A percentile compares a stretch with the other conserved stretches of the same genome.
These are phyloP conservation scores for Elsinoe arachidis DNA, from an alignment of 2,329 filamentous ascomycete species.

Conservation along the genomic window DNA sequence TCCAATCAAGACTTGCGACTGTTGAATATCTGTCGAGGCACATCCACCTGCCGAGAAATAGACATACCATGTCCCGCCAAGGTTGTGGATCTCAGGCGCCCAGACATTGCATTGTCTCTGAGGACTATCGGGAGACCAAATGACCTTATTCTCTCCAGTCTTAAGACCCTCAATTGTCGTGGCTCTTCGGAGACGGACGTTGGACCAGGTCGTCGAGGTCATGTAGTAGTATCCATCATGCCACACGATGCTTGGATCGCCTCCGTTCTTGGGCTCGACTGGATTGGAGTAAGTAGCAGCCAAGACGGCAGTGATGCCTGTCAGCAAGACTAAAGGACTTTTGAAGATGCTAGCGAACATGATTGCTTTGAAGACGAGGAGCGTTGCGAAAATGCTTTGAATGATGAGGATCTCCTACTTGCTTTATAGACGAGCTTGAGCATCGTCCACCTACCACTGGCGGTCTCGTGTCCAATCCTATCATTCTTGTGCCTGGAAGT, in stretches of 20 bases:
- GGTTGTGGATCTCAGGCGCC: conserved; percentile 49
- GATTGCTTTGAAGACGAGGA: neutral
- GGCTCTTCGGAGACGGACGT: conserved; percentile 46
- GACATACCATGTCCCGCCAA: conserved; percentile 44
- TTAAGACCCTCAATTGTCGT: conserved; percentile 48
- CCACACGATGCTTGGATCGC: conserved; percentile 47
- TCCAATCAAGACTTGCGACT: conserved; percentile 45
- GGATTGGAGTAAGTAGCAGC: conserved; percentile 42
- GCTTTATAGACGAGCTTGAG: neutral
- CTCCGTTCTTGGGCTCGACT: conserved; percentile 42
- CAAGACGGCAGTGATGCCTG: conserved; percentile 12
- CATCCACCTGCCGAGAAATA: conserved; percentile 47
- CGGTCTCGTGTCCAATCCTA: neutral
- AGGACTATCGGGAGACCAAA: conserved; percentile 43
- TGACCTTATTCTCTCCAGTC: conserved; percentile 41
- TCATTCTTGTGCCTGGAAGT: neutral
- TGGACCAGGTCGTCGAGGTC: conserved; percentile 47
- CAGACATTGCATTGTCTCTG: conserved; percentile 49
- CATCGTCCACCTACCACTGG: neutral
- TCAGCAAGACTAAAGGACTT: conserved; percentile 1
- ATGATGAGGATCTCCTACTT: neutral
- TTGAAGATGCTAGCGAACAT: neutral
- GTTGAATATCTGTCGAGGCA: conserved; percentile 39
- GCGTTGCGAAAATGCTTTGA: neutral
- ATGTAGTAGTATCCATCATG: conserved; percentile 50